Evolutionary conservation across 129 eudicot species (phyloP).

Genomic region (Centella asiatica): DNA sequence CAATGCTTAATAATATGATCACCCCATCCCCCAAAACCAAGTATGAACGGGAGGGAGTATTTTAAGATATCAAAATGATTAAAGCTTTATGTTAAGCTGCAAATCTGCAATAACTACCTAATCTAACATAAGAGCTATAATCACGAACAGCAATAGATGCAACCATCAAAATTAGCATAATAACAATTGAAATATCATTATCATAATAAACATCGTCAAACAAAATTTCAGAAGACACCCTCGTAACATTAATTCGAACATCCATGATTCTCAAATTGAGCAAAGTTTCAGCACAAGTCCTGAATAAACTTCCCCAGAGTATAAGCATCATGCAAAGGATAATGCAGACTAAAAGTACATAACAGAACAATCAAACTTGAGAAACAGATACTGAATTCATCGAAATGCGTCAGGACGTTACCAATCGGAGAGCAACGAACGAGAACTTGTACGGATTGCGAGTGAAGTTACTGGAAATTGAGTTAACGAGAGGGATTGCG

Average conservation of each 20-base stretch:
- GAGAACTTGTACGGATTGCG: not conserved
- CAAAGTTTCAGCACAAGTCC: too few relatives aligned
- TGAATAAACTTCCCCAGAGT: not conserved
- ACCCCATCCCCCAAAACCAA: too few relatives aligned
- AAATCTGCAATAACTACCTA: not conserved
- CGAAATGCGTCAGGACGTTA: slow-evolving; percentile 5
- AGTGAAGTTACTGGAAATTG: not conserved
- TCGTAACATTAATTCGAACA: not conserved
- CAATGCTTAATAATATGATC: not conserved
- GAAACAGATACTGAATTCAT: not conserved
- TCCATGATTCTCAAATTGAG: not conserved
- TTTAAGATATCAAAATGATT: not conserved
- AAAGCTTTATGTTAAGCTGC: too few relatives aligned
- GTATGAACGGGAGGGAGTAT: too few relatives aligned
- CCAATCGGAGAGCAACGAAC: slow-evolving; percentile 9
- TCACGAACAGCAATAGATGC: not conserved
- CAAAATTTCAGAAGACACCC: not conserved
- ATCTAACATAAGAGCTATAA: not conserved
- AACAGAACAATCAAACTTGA: not conserved
- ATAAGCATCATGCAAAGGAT: not conserved
- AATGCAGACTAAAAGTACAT: not conserved
- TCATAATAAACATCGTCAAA: not conserved
- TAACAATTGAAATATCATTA: not conserved
- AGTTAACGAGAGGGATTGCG: not conserved
- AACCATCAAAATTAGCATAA: not conserved